Evolutionary conservation across 2,329 filamentous ascomycete genomes (phyloP), one percentile per base, ranked within the genome.

Genomic region (Tolypocladium guangdongense): DNA sequence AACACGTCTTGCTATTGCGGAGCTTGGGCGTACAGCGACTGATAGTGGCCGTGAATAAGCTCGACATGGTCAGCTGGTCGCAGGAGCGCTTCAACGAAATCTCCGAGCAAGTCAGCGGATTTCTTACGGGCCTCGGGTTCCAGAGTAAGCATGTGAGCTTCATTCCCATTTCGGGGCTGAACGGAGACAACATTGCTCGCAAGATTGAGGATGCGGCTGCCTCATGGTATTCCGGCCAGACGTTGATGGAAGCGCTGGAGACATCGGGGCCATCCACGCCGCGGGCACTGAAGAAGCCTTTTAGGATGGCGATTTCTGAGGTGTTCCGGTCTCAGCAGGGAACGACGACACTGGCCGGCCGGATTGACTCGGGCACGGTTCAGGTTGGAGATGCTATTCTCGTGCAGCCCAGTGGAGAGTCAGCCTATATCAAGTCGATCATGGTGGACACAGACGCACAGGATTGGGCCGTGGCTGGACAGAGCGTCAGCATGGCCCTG

Each of bases 1-100:
- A 99, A 65, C 93, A 99, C 66, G 90, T 93, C 7, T 72, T 97
- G 18, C 78, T 99, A 1, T 82, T 95, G 6, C 82, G 92, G 56
- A 96, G 91, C 61, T 87, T 97, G 74, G 93, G 93, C 0, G 86
- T 99, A 2, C 87, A 92, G 56, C 81, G 86, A 30, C 78, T 99
- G 18, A 85, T 99, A 43, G 87, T 99, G 32, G 91, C 89, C 2
- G 83, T 99, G 56, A 99, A 99, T 73, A 99, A 99, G 69, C 85
- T 99, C 62, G 93, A 99, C 66, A 86, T 84, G 18, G 84, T 92
- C 7, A 74, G 76, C 7, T 99, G 95, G 95, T 88, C 85, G 2
- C 75, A 88, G 66, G 84, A 83, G 5, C 81, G 90, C 2, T 99
- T 95, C 61, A 80, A 89, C 27, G 87, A 95, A 62, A 96, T 99